Evolutionary conservation across 257 asterid genomes (phyloP).

Genomic region (Solanum pennellii): DNA sequence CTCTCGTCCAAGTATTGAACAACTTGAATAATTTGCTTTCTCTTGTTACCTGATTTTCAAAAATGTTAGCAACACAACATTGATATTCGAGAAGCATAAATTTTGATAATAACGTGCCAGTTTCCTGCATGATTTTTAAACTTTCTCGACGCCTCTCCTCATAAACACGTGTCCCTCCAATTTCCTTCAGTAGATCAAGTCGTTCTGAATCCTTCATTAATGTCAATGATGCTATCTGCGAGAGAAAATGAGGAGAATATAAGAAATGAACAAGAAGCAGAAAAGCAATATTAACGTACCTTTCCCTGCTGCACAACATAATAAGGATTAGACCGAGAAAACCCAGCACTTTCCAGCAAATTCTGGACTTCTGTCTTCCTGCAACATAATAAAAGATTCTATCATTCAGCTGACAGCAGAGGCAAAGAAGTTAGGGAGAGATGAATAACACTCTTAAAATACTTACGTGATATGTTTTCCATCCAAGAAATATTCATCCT

Average conservation of each 20-base stretch:
- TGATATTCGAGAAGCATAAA: conserved; percentile 5
- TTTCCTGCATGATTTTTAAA: conserved; percentile 95
- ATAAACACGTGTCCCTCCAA: conserved; percentile 98
- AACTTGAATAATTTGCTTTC: conserved; percentile 93
- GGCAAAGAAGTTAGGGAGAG: background rate
- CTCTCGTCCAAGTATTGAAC: conserved; percentile 96
- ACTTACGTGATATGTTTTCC: conserved; percentile 98
- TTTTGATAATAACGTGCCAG: conserved; percentile 41
- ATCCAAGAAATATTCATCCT: conserved; percentile 95
- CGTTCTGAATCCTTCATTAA: conserved; percentile 96
- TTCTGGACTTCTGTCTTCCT: conserved; percentile 99
- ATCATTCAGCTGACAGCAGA: background rate
- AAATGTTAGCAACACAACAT: conserved; percentile 13
- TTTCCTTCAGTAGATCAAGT: conserved; percentile 95
- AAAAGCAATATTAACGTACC: conserved; percentile 21
- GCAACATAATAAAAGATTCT: conserved; percentile 20
- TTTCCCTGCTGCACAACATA: conserved; percentile 99
- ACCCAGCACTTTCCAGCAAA: conserved; percentile 99
- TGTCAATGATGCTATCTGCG: conserved; percentile 81
- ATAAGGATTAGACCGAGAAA: conserved; percentile 99
- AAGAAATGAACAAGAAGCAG: background rate
- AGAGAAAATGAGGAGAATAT: conserved; percentile 13
- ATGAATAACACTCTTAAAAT: conserved; percentile 1
- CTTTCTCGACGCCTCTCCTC: conserved; percentile 99
- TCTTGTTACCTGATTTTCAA: conserved; percentile 63